Base-by-base conservation (phyloP, 1,284 basidiomycete genomes). In the Athelia sp. region DNA sequence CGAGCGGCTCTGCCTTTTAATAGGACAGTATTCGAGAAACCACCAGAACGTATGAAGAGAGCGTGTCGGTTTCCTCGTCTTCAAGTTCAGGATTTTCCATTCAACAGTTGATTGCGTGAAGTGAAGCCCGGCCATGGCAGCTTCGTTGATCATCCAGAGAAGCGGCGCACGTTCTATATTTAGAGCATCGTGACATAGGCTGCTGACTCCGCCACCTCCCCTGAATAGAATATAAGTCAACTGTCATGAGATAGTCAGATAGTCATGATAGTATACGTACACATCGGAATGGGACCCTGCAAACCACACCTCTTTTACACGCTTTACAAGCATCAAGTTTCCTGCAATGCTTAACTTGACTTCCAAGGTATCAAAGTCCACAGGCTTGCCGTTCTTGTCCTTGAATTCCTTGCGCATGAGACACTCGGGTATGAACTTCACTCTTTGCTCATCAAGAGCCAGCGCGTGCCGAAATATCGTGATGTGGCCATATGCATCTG, bases 391-490 rank as follows among this genome's bases (percentile, higher is more conserved):
- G n/a, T 40, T n/a, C 36, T n/a, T 40, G n/a, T 21, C 8, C 6
- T 8, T 4, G 36, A 6, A 13, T 13, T n/a, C n/a, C n/a, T n/a
- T 17, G 18, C 23, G 23, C 10, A 19, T 42, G 47, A 29, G 18
- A 22, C n/a, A 48, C 48, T 67, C 65, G 6, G 63, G 61, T 47
- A 62, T 55, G 51, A 65, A 65, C 46, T 62, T 62, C 34, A 58
- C 60, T 11, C 62, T 58, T n/a, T 55, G 55, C 46, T 65, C 63
- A 46, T 65, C 62, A 2, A 64, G 43, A 6, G 43, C 43, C 8
- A 44, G 43, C 8, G 43, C 43, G n/a, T 44, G 43, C 6, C 43
- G 43, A n/a, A 44, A 44, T 17, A 29, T 29, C 8, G 6, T 8
- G 22, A 44, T 29, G 24, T 44, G 43, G 6, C 9, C 46, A 1